Conservation (phyloP, 2,329 filamentous ascomycete genomes). For the Cordyceps pruinosa region DNA sequence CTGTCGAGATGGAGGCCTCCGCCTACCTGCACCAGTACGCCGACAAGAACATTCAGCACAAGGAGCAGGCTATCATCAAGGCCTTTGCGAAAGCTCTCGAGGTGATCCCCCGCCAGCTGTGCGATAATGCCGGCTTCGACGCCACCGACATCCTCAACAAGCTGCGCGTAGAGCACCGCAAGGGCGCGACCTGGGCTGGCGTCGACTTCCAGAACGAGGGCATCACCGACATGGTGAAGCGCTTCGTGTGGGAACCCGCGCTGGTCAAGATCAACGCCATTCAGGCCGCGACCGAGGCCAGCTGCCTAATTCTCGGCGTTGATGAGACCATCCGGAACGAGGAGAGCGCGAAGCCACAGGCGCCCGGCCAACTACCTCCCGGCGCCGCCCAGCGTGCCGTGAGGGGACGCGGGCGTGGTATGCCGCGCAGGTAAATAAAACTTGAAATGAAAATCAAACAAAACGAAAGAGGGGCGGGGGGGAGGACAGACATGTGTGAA, state of each 20-base stretch:
- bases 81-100: conserved; percentile 95
- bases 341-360: conserved; percentile 80
- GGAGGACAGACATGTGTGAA: conserved; percentile 12
- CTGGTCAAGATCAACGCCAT: conserved; percentile 96
- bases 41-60: conserved; percentile 85
- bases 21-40: conserved; percentile 89
- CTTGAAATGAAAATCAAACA: background rate
- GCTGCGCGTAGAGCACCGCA: conserved; percentile 90
- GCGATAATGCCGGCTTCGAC: conserved; percentile 97
- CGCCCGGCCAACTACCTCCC: conserved; percentile 67
- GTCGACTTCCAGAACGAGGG: conserved; percentile 93
- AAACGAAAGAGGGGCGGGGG: conserved; percentile 12
- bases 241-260: conserved; percentile 95
- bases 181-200: conserved; percentile 87
- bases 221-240: conserved; percentile 87
- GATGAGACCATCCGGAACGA: conserved; percentile 99
- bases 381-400: conserved; percentile 85
- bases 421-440: conserved; percentile 67
- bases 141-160: conserved; percentile 97
- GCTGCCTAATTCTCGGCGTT: conserved; percentile 89
- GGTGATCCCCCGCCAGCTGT: conserved; percentile 91
- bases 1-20: conserved; percentile 93
- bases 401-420: conserved; percentile 74
- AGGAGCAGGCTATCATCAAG: conserved; percentile 97
- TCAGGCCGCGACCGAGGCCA: conserved; percentile 90